These are phyloP conservation scores for Amyloporia xantha DNA, from an alignment of 768 basidiomycete genomes.

Conservation along the genomic window DNA sequence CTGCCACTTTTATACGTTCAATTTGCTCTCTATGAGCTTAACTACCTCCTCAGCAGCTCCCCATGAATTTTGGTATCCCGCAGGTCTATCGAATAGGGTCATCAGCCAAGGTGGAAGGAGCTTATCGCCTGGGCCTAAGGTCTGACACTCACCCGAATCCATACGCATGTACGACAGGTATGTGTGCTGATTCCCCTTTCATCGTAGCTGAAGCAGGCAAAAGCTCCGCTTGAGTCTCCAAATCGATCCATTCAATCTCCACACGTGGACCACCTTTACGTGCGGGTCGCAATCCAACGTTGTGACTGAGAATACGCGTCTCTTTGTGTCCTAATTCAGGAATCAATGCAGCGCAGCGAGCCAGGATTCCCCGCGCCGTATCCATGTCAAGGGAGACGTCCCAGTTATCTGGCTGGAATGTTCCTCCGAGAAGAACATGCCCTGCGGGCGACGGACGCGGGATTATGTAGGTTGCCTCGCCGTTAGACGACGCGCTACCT, in stretches of 20 bases:
- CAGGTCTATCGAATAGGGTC: conserved; percentile 13
- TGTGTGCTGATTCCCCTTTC: conserved; percentile 20
- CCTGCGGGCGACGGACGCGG: conserved; percentile 46
- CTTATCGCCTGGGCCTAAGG: too few species aligned
- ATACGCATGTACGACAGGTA: conserved; percentile 49
- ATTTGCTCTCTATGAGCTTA: conserved; percentile 10
- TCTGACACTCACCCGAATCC: conserved; percentile 43
- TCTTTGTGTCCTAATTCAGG: conserved; percentile 28
- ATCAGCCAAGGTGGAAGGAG: too few species aligned
- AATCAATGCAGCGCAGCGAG: conserved; percentile 34
- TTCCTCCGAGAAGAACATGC: conserved; percentile 51
- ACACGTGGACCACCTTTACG: conserved; percentile 51
- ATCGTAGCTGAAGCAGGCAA: too few species aligned
- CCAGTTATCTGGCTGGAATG: conserved; percentile 43
- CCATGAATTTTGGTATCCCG: conserved; percentile 25
- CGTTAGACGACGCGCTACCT: neutral
- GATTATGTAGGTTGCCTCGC: conserved; percentile 49
- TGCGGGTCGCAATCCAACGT: conserved; percentile 53
- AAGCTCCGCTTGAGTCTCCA: conserved; percentile 28
- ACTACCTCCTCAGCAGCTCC: conserved; percentile 22
- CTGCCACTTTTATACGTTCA: too few species aligned
- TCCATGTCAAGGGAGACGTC: conserved; percentile 40
- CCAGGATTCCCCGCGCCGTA: conserved; percentile 39
- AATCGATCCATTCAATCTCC: conserved; percentile 37
- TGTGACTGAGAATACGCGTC: conserved; percentile 43